phyloP scores from a whole-genome alignment of 2,329 filamentous ascomycete genomes.

The Pyrenochaeta sp. region DNA sequence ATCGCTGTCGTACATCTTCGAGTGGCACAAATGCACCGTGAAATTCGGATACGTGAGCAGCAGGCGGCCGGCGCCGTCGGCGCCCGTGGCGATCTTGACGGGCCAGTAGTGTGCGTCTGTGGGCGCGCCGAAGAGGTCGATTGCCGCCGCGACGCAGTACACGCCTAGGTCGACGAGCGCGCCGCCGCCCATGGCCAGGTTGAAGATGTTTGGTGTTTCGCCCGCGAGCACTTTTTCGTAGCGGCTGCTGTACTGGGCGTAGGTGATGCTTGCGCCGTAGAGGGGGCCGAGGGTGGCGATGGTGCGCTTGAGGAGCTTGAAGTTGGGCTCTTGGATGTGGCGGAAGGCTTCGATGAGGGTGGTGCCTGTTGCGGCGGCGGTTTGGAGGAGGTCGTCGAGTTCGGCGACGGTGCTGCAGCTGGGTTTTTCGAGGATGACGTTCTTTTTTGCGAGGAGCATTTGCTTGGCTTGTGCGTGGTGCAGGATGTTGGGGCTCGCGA shows the following conservation, averaged over 20 bases:
- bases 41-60: conserved; percentile 55
- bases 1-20: conserved; percentile 55
- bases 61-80: conserved; percentile 56
- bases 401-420: conserved; percentile 53
- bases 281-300: conserved; percentile 52
- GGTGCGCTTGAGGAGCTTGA: conserved; percentile 51
- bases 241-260: conserved; percentile 54
- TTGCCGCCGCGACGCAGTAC: conserved; percentile 56
- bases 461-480: conserved; percentile 56
- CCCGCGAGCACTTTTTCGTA: conserved; percentile 57
- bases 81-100: conserved; percentile 53
- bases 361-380: conserved; percentile 51
- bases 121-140: conserved; percentile 57
- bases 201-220: conserved; percentile 59
- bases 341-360: conserved; percentile 59
- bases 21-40: conserved; percentile 52
- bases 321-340: conserved; percentile 60
- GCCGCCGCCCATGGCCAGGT: conserved; percentile 56
- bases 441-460: conserved; percentile 53
- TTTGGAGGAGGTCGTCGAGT: conserved; percentile 52
- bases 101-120: conserved; percentile 52
- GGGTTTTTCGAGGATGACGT: conserved; percentile 61
- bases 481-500: conserved; percentile 58
- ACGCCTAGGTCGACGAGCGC: conserved; percentile 58
- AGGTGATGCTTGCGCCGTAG: conserved; percentile 55